Conservation (phyloP, 176 grass and related monocot genomes). For the Bolboschoenus planiculmis region DNA sequence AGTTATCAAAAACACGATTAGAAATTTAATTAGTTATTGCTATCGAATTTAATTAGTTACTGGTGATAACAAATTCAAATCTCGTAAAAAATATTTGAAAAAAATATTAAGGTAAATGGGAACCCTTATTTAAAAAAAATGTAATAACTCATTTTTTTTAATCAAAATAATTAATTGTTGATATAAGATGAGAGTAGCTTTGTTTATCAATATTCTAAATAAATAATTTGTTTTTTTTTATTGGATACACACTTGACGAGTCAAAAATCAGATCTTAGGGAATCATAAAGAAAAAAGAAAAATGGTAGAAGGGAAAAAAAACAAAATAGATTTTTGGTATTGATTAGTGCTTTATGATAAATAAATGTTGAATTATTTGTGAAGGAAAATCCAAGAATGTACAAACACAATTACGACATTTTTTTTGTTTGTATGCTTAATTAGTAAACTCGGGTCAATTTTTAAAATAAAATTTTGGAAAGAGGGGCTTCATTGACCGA, state of each 20-base stretch:
- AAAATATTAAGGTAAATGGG: too few relatives aligned
- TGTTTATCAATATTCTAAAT: not conserved
- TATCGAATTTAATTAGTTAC: too few relatives aligned
- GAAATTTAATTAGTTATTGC: too few relatives aligned
- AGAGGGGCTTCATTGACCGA: not conserved
- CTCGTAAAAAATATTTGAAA: not conserved
- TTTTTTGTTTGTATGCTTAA: not conserved
- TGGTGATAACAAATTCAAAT: too few relatives aligned
- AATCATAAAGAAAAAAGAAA: not conserved
- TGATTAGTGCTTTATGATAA: not conserved
- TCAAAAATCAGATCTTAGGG: not conserved
- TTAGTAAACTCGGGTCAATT: not conserved
- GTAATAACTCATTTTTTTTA: not conserved
- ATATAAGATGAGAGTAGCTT: not conserved
- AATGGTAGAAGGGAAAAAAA: not conserved
- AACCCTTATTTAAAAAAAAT: not conserved
- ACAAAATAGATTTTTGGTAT: not conserved
- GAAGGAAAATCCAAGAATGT: not conserved
- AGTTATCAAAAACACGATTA: not conserved
- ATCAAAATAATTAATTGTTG: not conserved
- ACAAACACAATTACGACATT: not conserved
- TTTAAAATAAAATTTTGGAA: not conserved
- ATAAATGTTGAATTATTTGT: not conserved
- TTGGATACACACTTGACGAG: not conserved
- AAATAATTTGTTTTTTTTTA: not conserved